Percentiles rank a stretch among this genome's conserved stretches.
Evolutionary conservation across 2,329 filamentous ascomycete species (phyloP).

Genomic region (Aspergillus hortae): DNA sequence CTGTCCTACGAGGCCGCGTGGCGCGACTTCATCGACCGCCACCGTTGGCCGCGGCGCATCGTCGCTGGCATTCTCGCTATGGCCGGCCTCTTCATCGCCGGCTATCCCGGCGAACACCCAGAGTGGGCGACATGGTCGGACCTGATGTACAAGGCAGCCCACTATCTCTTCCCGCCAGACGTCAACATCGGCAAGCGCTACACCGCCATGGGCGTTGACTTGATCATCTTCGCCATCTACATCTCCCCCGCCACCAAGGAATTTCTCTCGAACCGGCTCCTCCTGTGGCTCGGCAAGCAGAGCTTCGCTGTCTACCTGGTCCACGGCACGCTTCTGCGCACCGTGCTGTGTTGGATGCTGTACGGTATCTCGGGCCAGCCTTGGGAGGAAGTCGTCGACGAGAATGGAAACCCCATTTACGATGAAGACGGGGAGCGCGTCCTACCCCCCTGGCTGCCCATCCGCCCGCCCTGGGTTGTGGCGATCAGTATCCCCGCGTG

Average conservation of each 20-base stretch:
- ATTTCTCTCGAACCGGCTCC: slow-evolving; percentile 48
- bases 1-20: slow-evolving; percentile 46
- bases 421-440: slow-evolving; percentile 27
- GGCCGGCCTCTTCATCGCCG: slow-evolving; percentile 46
- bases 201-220: slow-evolving; percentile 47
- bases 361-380: slow-evolving; percentile 50
- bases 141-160: slow-evolving; percentile 38
- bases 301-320: slow-evolving; percentile 55
- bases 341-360: slow-evolving; percentile 50
- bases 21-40: slow-evolving; percentile 44
- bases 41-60: slow-evolving; percentile 38
- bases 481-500: slow-evolving; percentile 45
- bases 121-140: slow-evolving; percentile 51
- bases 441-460: slow-evolving; percentile 41
- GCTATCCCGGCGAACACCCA: slow-evolving; percentile 50
- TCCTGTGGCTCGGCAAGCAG: slow-evolving; percentile 54
- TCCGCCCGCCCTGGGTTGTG: slow-evolving; percentile 39
- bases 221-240: slow-evolving; percentile 50
- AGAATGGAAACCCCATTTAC: slow-evolving; percentile 21
- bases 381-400: slow-evolving; percentile 41
- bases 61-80: slow-evolving; percentile 38
- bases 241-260: slow-evolving; percentile 48
- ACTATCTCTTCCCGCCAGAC: slow-evolving; percentile 46
- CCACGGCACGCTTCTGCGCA: slow-evolving; percentile 53
- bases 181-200: slow-evolving; percentile 45